Conservation (phyloP, 2,329 filamentous ascomycete species). For the Aureobasidium sp. region DNA sequence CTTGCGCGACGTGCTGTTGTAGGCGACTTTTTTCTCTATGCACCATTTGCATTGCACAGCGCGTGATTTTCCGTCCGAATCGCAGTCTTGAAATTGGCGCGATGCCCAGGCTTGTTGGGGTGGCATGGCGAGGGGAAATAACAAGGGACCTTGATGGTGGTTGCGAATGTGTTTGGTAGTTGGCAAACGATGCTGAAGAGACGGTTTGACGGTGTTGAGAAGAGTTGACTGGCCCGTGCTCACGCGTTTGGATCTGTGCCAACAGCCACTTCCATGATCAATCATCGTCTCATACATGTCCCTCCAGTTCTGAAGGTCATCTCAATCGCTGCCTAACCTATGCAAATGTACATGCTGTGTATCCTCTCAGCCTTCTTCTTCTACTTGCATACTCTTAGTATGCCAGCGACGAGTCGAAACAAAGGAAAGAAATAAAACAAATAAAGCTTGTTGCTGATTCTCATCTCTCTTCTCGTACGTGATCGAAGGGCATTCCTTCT, state of each 20-base stretch:
- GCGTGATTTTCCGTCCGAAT: constrained; percentile 13
- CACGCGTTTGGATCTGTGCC: not conserved
- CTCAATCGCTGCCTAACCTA: not conserved
- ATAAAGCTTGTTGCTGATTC: not conserved
- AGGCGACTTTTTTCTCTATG: constrained; percentile 14
- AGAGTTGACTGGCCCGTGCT: not conserved
- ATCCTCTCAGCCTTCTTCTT: not conserved
- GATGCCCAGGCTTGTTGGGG: constrained; percentile 12
- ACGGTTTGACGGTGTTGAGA: not conserved
- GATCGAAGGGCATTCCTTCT: not conserved
- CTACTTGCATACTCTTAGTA: not conserved
- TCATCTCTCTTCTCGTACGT: constrained; percentile 1
- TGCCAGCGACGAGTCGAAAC: not conserved
- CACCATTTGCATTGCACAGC: constrained; percentile 14
- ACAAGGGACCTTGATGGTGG: not conserved
- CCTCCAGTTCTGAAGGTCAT: not conserved
- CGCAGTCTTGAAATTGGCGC: constrained; percentile 8
- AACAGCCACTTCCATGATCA: not conserved
- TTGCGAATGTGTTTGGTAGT: constrained; percentile 4
- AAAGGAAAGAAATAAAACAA: not conserved
- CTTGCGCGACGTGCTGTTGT: constrained; percentile 14
- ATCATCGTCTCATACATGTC: not conserved
- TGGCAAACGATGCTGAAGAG: not conserved
- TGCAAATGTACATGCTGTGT: constrained; percentile 6
- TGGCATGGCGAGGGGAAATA: not conserved